Base-by-base conservation (phyloP, 2,329 filamentous ascomycete species). In the Akanthomyces dipterigenus region DNA sequence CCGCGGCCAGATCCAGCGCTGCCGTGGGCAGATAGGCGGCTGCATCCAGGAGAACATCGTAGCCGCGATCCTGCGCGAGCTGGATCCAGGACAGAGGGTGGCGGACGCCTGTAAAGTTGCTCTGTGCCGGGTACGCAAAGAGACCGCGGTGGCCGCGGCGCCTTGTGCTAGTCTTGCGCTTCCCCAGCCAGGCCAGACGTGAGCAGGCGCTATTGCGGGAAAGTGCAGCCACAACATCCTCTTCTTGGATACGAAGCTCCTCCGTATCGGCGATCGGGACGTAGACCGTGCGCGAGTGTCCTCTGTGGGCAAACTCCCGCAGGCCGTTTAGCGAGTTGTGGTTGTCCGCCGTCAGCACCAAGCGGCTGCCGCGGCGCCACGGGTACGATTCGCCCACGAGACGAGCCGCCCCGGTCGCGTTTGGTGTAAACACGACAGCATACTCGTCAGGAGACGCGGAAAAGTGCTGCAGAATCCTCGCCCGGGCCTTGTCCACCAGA, bases 101-200 rank as follows among this genome's bases (percentile, higher is more conserved):
- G 0, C 73, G 72, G 3, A 77, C 76, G 36, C 77, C 77, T 54
- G 69, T 74, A 60, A 79, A 78, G 64, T 80, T 80, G 63, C 74
- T 77, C 65, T 79, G 77, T 0, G 76, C 77, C 3, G 77, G 77
- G 65, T 77, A 80, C 3, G 76, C 77, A 62, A 80, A 77, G 20
- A 79, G 68, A 8, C 74, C 73, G 20, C 63, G 31, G 31, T 31
- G 28, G 5, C 38, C 11, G 11, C 49, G 18, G n/a, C n/a, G 7
- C 26, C 26, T 20, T 7, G 22, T 9, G 34, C 11, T 12, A 18
- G n/a, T 28, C 22, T 16, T 45, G 18, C 40, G 24, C 40, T 60
- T 60, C 26, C 16, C 9, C 5, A 54, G 49, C 58, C 58, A 54
- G 26, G 20, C 31, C 3, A 18, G 28, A 18, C 40, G 40, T 12